Percentiles rank a stretch among this genome's conserved stretches.
phyloP scores from a whole-genome alignment of 768 basidiomycete genomes.

The Hericium coralloides region DNA sequence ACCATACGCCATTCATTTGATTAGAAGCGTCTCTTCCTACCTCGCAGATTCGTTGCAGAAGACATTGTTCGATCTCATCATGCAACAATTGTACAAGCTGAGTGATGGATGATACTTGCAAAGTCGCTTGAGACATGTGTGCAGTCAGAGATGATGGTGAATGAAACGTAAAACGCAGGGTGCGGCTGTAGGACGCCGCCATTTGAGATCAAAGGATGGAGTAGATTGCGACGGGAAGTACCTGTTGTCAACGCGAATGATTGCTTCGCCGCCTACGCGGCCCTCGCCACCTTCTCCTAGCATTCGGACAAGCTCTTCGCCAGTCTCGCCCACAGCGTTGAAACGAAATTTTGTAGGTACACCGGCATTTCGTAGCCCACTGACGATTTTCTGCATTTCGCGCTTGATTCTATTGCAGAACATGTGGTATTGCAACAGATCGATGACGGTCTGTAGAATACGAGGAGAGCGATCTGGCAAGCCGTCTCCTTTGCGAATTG shows the following conservation, averaged over 20 bases:
- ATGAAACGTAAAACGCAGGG: conserved; percentile 63
- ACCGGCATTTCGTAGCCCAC: conserved; percentile 42
- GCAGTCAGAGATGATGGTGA: conserved; percentile 73
- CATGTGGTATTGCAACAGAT: conserved; percentile 69
- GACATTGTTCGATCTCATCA: conserved; percentile 68
- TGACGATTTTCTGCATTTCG: conserved; percentile 45
- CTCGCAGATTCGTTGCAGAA: conserved; percentile 62
- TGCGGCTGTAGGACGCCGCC: conserved; percentile 38
- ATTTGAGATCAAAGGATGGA: background rate
- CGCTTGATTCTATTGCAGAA: conserved; percentile 56
- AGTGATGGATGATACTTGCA: conserved; percentile 64
- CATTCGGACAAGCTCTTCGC: conserved; percentile 45
- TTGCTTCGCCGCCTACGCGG: conserved; percentile 60
- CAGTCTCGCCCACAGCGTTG: conserved; percentile 58
- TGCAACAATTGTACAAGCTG: conserved; percentile 66
- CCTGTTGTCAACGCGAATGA: conserved; percentile 65
- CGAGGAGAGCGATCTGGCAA: conserved; percentile 26
- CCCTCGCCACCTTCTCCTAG: conserved; percentile 31
- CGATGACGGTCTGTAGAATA: conserved; percentile 67
- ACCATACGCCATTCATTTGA: conserved; percentile 52
- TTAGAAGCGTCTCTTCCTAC: conserved; percentile 51
- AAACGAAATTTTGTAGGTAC: conserved; percentile 50
- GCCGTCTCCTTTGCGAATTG: conserved; percentile 12
- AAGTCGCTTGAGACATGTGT: conserved; percentile 72
- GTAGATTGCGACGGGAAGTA: conserved; percentile 17